These are phyloP conservation scores for Salix udensis DNA, from an alignment of 345 rosid species.

Conservation along the genomic window DNA sequence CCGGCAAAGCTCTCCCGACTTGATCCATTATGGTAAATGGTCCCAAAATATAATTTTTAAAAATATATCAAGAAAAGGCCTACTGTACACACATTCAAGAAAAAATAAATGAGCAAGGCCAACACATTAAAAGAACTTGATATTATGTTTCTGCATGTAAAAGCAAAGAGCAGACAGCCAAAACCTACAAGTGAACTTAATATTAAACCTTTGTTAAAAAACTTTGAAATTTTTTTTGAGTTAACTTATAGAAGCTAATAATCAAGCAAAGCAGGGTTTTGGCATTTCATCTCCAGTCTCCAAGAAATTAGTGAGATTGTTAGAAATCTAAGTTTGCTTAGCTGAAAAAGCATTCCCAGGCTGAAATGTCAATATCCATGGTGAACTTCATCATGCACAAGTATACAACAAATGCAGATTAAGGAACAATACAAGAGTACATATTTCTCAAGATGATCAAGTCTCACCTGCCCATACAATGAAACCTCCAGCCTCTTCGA, in stretches of 20 bases:
- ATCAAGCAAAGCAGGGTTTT: background rate
- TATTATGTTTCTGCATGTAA: background rate
- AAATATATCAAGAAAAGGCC: background rate
- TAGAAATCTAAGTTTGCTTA: background rate
- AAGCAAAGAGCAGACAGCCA: background rate
- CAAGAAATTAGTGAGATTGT: background rate
- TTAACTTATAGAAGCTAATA: background rate
- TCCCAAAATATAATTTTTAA: background rate
- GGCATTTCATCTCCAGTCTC: background rate
- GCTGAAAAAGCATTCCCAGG: background rate
- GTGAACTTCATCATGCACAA: background rate
- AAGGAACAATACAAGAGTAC: background rate
- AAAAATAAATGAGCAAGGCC: background rate
- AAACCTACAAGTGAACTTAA: background rate
- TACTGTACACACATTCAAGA: background rate
- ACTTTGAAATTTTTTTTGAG: background rate
- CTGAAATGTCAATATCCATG: background rate
- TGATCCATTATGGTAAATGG: background rate
- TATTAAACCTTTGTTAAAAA: background rate
- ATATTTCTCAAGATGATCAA: constrained; percentile 6
- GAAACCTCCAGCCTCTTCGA: constrained; percentile 49
- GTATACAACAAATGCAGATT: background rate
- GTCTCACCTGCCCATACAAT: constrained; percentile 49
- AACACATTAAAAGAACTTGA: background rate
- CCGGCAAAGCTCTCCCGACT: background rate